These are phyloP conservation scores for Hypoxylon sp. DNA, from an alignment of 2,329 filamentous ascomycete genomes.

Conservation along the genomic window DNA sequence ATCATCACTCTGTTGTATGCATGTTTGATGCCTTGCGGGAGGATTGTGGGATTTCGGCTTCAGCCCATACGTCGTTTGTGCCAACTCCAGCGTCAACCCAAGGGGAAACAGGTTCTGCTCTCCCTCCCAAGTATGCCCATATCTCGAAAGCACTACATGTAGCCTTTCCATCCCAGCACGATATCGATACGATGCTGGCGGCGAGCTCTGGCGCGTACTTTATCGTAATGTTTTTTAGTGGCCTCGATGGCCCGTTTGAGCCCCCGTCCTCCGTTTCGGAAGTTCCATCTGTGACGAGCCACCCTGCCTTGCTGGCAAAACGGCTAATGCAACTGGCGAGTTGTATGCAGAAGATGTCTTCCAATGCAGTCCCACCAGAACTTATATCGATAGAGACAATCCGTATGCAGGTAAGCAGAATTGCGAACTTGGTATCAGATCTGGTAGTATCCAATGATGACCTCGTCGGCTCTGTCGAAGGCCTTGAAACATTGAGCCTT, in stretches of 20 bases:
- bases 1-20: constrained; percentile 52
- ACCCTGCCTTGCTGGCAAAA: constrained; percentile 65
- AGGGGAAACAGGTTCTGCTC: constrained; percentile 41
- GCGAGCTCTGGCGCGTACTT: constrained; percentile 51
- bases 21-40: constrained; percentile 48
- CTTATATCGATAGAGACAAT: constrained; percentile 51
- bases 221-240: constrained; percentile 53
- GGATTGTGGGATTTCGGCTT: constrained; percentile 39
- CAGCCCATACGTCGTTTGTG: constrained; percentile 34
- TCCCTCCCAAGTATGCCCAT: constrained; percentile 53
- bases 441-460: constrained; percentile 67
- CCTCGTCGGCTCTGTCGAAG: constrained; percentile 66
- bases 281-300: constrained; percentile 57
- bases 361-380: constrained; percentile 49
- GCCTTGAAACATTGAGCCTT: constrained; percentile 67
- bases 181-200: constrained; percentile 54
- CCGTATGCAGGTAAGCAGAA: constrained; percentile 52
- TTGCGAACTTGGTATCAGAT: constrained; percentile 54
- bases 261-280: constrained; percentile 44
- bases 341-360: constrained; percentile 61
- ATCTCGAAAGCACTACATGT: constrained; percentile 54
- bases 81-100: constrained; percentile 43
- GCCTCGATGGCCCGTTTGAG: constrained; percentile 50
- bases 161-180: constrained; percentile 56
- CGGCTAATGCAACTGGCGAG: constrained; percentile 63